Percentiles rank a stretch among this genome's conserved stretches.
Conservation (phyloP, 1,284 basidiomycete genomes). For the Cystobasidium pallidum region DNA sequence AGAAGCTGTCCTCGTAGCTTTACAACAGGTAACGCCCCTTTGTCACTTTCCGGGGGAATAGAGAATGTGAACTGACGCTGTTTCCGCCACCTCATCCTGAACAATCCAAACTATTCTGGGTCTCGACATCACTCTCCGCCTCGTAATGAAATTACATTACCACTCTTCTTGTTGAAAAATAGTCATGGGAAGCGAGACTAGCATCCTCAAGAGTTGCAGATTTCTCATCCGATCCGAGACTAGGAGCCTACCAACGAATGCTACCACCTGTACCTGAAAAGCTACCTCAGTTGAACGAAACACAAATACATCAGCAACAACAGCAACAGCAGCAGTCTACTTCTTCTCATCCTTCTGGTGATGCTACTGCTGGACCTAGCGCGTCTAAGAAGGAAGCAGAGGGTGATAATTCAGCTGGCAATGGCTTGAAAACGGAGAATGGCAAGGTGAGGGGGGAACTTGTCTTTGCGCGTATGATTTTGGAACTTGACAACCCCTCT, state of each 20-base stretch:
- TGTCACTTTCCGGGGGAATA: constrained; percentile 11
- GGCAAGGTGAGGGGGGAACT: background rate
- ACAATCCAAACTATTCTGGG: too few relatives aligned
- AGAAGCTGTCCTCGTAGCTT: constrained; percentile 83
- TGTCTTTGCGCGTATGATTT: background rate
- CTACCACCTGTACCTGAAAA: constrained; percentile 37
- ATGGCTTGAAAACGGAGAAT: constrained; percentile 2
- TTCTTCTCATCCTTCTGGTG: constrained; percentile 6
- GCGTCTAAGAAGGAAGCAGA: constrained; percentile 16
- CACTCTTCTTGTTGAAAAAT: too few relatives aligned
- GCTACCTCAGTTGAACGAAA: background rate
- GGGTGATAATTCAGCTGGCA: background rate
- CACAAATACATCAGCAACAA: constrained; percentile 34
- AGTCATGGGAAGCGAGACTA: constrained; percentile 87
- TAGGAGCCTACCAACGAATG: constrained; percentile 50
- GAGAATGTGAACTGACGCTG: background rate
- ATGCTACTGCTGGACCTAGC: constrained; percentile 4
- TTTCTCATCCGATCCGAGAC: constrained; percentile 63
- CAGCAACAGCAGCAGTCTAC: constrained; percentile 1
- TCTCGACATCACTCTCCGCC: background rate
- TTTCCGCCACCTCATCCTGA: constrained; percentile 3
- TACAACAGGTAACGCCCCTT: constrained; percentile 74
- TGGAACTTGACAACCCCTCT: background rate
- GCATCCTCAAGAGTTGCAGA: constrained; percentile 90
- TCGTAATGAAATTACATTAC: too few relatives aligned